phyloP scores from a whole-genome alignment of 2,329 filamentous ascomycete species.

The Botryotinia convoluta region DNA sequence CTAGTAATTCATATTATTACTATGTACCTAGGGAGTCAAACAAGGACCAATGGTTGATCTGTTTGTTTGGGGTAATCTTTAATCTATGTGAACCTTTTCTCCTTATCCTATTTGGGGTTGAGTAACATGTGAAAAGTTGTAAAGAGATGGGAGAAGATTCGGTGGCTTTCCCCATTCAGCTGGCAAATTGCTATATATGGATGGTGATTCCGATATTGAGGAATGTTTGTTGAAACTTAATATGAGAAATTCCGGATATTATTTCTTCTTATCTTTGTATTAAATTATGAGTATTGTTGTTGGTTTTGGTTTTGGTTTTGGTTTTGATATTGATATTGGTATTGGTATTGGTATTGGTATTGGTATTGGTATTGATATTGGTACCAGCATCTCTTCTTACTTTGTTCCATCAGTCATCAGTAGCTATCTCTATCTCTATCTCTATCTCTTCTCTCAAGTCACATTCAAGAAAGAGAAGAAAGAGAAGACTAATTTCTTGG shows the following conservation, averaged over 20 bases:
- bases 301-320: not conserved
- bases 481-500: not conserved
- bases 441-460: not conserved
- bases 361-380: too few species aligned
- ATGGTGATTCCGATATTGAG: not conserved
- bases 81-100: not conserved
- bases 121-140: not conserved
- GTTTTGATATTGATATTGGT: rapidly evolving
- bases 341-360: too few species aligned
- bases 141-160: not conserved
- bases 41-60: not conserved
- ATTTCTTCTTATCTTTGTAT: not conserved
- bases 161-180: not conserved
- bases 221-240: not conserved
- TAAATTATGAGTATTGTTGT: not conserved
- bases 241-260: not conserved
- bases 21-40: not conserved
- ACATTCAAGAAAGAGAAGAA: not conserved
- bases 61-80: not conserved
- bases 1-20: not conserved
- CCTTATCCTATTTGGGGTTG: not conserved
- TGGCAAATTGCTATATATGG: not conserved
- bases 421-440: not conserved
- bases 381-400: not conserved
- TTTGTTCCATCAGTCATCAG: too few species aligned